Percentiles rank a stretch among this genome's conserved stretches.
These are phyloP conservation scores for Suhomyces yuchorum DNA, from an alignment of 1,139 yeast species.

Conservation along the genomic window DNA sequence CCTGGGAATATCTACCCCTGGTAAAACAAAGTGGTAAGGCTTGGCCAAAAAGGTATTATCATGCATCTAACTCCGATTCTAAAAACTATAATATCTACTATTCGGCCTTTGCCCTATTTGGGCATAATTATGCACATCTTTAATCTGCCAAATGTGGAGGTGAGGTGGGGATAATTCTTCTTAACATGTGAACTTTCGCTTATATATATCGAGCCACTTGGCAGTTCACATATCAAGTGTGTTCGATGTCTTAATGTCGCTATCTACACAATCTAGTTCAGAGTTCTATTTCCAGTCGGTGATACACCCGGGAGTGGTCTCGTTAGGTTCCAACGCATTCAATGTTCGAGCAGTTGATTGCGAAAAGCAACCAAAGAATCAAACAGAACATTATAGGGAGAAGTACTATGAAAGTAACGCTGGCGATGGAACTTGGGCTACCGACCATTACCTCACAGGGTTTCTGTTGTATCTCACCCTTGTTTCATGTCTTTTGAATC, in stretches of 20 bases:
- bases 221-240: too few species aligned
- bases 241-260: background rate
- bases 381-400: background rate
- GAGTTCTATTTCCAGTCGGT: background rate
- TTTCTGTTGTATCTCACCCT: slow-evolving; percentile 17
- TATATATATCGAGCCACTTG: too few species aligned
- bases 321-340: background rate
- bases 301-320: background rate
- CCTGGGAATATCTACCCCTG: too few species aligned
- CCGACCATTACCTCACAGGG: slow-evolving; percentile 24
- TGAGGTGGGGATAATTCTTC: background rate
- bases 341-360: background rate
- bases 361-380: background rate
- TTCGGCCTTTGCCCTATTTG: background rate
- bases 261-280: background rate
- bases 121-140: background rate
- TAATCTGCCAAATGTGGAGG: background rate
- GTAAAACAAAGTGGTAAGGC: too few species aligned
- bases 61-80: background rate
- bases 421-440: slow-evolving; percentile 25
- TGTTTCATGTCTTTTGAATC: slow-evolving; percentile 19
- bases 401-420: slow-evolving; percentile 25
- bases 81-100: background rate
- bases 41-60: too few species aligned
- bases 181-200: background rate